These are phyloP conservation scores for Leucosporidium creatinivorum DNA, from an alignment of 768 basidiomycete species.

Conservation along the genomic window DNA sequence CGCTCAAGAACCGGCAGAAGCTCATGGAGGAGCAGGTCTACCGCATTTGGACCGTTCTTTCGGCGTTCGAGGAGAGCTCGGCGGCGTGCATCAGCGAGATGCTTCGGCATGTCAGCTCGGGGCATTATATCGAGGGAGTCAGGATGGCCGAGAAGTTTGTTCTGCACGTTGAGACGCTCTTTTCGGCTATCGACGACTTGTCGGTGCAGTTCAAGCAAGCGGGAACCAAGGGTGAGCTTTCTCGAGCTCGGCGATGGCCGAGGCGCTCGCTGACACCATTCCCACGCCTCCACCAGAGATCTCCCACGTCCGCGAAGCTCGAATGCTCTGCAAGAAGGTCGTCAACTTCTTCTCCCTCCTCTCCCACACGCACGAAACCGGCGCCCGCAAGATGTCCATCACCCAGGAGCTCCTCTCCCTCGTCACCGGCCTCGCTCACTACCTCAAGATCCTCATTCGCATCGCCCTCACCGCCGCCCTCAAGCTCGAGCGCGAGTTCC, in stretches of 20 bases:
- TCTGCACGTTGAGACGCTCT: slow-evolving; percentile 93
- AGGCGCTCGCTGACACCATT: neutral
- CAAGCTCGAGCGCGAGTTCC: slow-evolving; percentile 86
- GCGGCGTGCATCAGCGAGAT: slow-evolving; percentile 99
- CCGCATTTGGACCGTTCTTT: slow-evolving; percentile 97
- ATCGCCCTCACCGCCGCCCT: slow-evolving; percentile 93
- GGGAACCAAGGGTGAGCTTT: slow-evolving; percentile 68
- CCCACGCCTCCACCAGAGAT: slow-evolving; percentile 45
- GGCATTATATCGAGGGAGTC: slow-evolving; percentile 91
- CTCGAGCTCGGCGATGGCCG: neutral
- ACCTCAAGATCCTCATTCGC: slow-evolving; percentile 97
- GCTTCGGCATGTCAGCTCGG: slow-evolving; percentile 93
- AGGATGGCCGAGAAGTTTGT: slow-evolving; percentile 99
- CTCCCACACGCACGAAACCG: slow-evolving; percentile 90
- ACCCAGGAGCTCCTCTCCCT: slow-evolving; percentile 93
- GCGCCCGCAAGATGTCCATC: slow-evolving; percentile 84
- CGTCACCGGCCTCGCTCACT: slow-evolving; percentile 97
- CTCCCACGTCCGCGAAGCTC: slow-evolving; percentile 95
- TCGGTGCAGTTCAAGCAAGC: slow-evolving; percentile 75
- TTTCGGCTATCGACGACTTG: slow-evolving; percentile 92
- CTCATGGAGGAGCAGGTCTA: slow-evolving; percentile 96
- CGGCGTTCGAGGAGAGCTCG: slow-evolving; percentile 97
- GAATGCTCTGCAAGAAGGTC: slow-evolving; percentile 97
- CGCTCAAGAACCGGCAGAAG: slow-evolving; percentile 81
- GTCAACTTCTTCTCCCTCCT: slow-evolving; percentile 95